A percentile compares a stretch with the other conserved stretches of the same genome.
phyloP scores from a whole-genome alignment of 78 protist species.

The Goniomonas avonlea region DNA sequence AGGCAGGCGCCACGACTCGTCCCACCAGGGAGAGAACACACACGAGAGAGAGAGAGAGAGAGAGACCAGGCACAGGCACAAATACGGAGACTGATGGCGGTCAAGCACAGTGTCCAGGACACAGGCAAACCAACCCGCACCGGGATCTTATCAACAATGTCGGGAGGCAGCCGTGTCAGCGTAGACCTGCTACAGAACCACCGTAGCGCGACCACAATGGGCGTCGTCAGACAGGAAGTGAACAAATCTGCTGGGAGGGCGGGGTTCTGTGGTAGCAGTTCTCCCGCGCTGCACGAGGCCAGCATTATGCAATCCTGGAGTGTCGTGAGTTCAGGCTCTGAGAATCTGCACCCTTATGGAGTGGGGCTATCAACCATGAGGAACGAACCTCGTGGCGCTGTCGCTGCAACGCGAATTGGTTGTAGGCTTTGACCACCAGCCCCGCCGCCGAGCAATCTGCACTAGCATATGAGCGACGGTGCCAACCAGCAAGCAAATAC shows the following conservation, averaged over 20 bases:
- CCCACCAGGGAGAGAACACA: too few species aligned
- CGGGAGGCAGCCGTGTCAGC: conserved; percentile 48
- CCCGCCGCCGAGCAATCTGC: conserved; percentile 95
- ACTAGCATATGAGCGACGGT: too few species aligned
- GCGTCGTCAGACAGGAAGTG: conserved; percentile 95
- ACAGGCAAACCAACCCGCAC: neutral
- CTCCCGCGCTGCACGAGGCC: conserved; percentile 84
- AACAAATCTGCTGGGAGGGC: conserved; percentile 92
- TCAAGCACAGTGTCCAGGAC: neutral
- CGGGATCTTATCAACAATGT: conserved; percentile 42
- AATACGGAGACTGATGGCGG: too few species aligned
- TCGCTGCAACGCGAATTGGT: neutral
- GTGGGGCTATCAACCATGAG: neutral
- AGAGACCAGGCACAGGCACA: too few species aligned
- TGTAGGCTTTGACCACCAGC: conserved; percentile 54
- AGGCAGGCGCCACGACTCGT: too few species aligned
- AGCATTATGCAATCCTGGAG: conserved; percentile 55
- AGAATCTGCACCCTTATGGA: neutral
- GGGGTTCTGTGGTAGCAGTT: conserved; percentile 78
- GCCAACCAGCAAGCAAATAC: too few species aligned
- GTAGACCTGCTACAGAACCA: conserved; percentile 60
- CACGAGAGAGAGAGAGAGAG: too few species aligned
- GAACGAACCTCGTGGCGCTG: neutral
- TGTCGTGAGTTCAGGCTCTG: neutral
- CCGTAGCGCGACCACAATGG: conserved; percentile 78